phyloP scores from a whole-genome alignment of 2,329 filamentous ascomycete species.

The Dactylellina haptotyla region DNA sequence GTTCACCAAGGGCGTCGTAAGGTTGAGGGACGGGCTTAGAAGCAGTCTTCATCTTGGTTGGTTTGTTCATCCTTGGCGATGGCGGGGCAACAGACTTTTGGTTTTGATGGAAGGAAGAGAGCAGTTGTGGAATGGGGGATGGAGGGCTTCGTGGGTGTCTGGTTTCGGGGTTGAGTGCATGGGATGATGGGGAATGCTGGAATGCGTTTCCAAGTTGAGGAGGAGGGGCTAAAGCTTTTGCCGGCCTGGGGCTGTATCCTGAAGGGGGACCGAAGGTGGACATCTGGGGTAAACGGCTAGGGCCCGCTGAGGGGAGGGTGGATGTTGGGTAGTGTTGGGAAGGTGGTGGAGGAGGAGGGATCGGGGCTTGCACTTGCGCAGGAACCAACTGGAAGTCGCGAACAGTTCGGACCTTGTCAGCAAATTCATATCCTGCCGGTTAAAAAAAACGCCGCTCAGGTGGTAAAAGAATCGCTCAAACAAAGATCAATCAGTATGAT shows the following conservation, averaged over 20 bases:
- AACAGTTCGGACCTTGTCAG: conserved; percentile 52
- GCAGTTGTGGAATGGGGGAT: conserved; percentile 31
- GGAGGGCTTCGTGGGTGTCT: conserved; percentile 41
- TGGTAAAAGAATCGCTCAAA: conserved; percentile 55
- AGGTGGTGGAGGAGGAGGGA: conserved; percentile 25
- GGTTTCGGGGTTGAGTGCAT: conserved; percentile 38
- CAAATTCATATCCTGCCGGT: conserved; percentile 54
- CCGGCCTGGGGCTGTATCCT: conserved; percentile 42
- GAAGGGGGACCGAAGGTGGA: conserved; percentile 43
- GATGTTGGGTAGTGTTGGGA: conserved; percentile 40
- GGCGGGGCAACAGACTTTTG: conserved; percentile 29
- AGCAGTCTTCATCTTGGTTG: conserved; percentile 28
- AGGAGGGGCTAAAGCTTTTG: conserved; percentile 35
- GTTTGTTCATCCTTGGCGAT: conserved; percentile 42
- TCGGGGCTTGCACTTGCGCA: conserved; percentile 35
- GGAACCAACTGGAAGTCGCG: conserved; percentile 55
- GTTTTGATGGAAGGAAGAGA: conserved; percentile 31
- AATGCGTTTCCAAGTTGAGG: conserved; percentile 51
- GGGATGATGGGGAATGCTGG: conserved; percentile 41
- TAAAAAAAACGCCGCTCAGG: conserved; percentile 45
- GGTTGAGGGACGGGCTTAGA: conserved; percentile 23
- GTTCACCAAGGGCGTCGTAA: conserved; percentile 27
- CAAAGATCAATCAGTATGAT: conserved; percentile 61
- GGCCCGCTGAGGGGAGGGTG: conserved; percentile 36
- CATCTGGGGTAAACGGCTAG: conserved; percentile 46